Base-by-base conservation (phyloP, 768 basidiomycete genomes). In the Lactarius psammicola region DNA sequence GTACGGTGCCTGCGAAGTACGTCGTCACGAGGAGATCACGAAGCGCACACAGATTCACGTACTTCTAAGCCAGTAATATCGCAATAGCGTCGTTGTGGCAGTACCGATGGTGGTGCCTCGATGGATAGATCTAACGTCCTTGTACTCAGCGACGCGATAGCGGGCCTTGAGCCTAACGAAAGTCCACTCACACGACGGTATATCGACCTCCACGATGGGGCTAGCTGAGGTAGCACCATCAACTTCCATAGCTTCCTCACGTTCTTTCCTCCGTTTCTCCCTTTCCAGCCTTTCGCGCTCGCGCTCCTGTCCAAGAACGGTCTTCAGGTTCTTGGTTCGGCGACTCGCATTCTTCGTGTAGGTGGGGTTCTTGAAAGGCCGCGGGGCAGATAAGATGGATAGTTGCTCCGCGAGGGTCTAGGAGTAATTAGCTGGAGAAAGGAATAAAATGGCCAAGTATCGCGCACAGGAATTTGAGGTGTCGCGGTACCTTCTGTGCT, bases 1-100 rank as follows among this genome's bases (percentile, higher is more conserved):
- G 69, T 94, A 94, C 1, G 88, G 90, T 0, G 89, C 91, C 90
- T 91, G 30, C 3, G 20, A 5, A 2, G 44, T 56, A 8, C 9
- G 9, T 18, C 42, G 34, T 31, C 10, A 46, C 13, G 23, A 31
- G 15, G 28, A 56, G 20, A 17, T 23, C n/a, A 49, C 8, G 17
- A 54, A 28, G 31, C 18, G 8, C 13, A 26, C 42, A 13, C 55
- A n/a, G 38, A 31, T 26, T 6, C 40, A 59, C 76, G 9, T 34
- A 89, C 91, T 76, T 92, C 90, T 15, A 94, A 79, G 0, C 92
- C 90, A 0, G 92, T 94, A 18, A 94, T 93, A 76, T 94, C 92
- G 71, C 92, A 94, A 60, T 89, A 92, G 66, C 88, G 86, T 65
- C 82, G 81, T 56, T 86, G 88, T 3, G 92, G 92, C 9, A 90